These are phyloP conservation scores for Hirsutella minnesotensis DNA, from an alignment of 2,329 filamentous ascomycete species.

Conservation along the genomic window DNA sequence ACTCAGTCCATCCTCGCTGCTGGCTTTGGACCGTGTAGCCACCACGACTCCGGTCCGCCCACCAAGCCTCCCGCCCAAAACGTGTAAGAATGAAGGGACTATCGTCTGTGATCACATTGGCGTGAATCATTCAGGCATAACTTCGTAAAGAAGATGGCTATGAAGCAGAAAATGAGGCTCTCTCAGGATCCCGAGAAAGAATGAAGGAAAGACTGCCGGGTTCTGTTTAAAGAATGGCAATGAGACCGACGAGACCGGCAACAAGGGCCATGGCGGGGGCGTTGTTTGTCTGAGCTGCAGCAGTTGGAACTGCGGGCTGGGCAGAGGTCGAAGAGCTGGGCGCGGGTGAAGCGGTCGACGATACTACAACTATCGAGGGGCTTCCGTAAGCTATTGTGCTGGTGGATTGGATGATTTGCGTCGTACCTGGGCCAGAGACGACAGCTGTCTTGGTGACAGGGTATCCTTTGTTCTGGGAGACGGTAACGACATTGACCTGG, in stretches of 20 bases:
- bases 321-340: constrained; percentile 9
- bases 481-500: constrained; percentile 22
- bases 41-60: no score
- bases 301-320: constrained; percentile 11
- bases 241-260: constrained; percentile 5
- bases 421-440: constrained; percentile 22
- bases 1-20: no score
- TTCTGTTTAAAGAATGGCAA: constrained; percentile 6
- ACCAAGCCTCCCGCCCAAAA: background rate
- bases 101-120: background rate
- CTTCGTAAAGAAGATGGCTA: background rate
- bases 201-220: background rate
- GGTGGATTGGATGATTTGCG: constrained; percentile 24
- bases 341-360: background rate
- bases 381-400: constrained; percentile 23
- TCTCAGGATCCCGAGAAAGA: background rate
- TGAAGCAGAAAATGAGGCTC: background rate
- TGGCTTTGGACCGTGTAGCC: no score
- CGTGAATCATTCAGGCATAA: background rate
- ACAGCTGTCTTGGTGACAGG: constrained; percentile 30
- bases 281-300: constrained; percentile 13
- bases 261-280: constrained; percentile 21
- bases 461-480: constrained; percentile 30
- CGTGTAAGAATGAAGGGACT: background rate
- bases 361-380: constrained; percentile 13